Evolutionary conservation across 2,329 filamentous ascomycete genomes (phyloP).

Genomic region (Aureobasidium sp.): DNA sequence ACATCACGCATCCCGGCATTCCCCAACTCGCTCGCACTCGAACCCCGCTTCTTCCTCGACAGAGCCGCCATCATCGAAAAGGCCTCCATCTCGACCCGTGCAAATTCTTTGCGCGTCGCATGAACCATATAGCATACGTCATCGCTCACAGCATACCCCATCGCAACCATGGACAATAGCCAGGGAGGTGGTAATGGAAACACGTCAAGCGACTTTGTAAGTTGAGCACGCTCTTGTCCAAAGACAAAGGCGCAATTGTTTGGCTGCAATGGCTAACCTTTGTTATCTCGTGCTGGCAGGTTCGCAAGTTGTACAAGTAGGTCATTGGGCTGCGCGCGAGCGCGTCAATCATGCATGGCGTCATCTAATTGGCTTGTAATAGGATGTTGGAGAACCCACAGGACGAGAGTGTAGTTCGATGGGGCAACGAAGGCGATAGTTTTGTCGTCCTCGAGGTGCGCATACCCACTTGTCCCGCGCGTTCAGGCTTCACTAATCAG

Average conservation of each 20-base stretch:
- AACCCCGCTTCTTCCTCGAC: background rate
- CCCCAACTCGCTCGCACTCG: background rate
- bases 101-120: conserved; percentile 9
- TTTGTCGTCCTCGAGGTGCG: conserved; percentile 92
- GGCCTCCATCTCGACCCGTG: background rate
- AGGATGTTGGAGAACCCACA: conserved; percentile 96
- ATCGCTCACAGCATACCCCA: conserved; percentile 8
- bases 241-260: background rate
- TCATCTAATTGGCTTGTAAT: conserved; percentile 22
- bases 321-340: conserved; percentile 25
- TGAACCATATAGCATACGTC: conserved; percentile 3
- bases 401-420: conserved; percentile 87
- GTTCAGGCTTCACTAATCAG: conserved; percentile 6
- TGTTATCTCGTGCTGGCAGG: conserved; percentile 46
- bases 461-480: conserved; percentile 20
- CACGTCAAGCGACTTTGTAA: conserved; percentile 93
- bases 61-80: background rate
- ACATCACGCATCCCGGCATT: conserved; percentile 7
- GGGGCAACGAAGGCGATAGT: conserved; percentile 90
- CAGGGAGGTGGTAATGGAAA: conserved; percentile 45
- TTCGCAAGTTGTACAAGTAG: conserved; percentile 98
- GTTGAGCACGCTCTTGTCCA: conserved; percentile 34
- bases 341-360: background rate
- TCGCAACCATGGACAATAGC: conserved; percentile 34
- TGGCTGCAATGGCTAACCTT: conserved; percentile 1